Conservation (phyloP, 768 basidiomycete genomes). For the Amyloporia xantha region DNA sequence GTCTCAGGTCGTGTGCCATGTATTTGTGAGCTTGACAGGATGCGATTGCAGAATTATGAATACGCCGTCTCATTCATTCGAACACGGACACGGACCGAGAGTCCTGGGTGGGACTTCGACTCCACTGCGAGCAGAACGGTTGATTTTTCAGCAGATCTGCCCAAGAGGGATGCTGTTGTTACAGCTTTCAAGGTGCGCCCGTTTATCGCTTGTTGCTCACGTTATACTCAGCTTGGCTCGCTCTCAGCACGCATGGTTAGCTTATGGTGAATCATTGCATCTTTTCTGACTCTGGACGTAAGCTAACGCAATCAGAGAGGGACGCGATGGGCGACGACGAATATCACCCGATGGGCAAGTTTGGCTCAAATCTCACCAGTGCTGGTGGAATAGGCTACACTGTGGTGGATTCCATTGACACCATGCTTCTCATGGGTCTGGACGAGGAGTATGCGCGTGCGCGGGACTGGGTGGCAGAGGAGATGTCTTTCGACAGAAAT, state of each 20-base stretch:
- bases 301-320: conserved; percentile 44
- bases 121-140: not conserved
- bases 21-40: not conserved
- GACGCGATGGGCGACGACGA: conserved; percentile 92
- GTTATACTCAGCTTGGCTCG: conserved; percentile 10
- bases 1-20: not conserved
- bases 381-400: conserved; percentile 84
- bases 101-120: not conserved
- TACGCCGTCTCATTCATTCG: not conserved
- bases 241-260: conserved; percentile 73
- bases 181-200: conserved; percentile 68
- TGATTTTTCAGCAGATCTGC: conserved; percentile 48
- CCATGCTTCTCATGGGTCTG: conserved; percentile 81
- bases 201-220: not conserved
- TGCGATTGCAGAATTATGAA: not conserved
- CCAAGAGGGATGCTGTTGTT: conserved; percentile 64
- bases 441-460: conserved; percentile 73
- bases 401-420: conserved; percentile 83
- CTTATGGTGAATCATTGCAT: conserved; percentile 64
- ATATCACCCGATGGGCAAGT: conserved; percentile 76
- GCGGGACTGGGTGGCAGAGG: conserved; percentile 64
- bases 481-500: conserved; percentile 71
- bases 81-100: not conserved
- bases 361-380: conserved; percentile 70
- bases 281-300: conserved; percentile 6